Conservation (phyloP, 345 rosid species). For the Salix exigua region DNA sequence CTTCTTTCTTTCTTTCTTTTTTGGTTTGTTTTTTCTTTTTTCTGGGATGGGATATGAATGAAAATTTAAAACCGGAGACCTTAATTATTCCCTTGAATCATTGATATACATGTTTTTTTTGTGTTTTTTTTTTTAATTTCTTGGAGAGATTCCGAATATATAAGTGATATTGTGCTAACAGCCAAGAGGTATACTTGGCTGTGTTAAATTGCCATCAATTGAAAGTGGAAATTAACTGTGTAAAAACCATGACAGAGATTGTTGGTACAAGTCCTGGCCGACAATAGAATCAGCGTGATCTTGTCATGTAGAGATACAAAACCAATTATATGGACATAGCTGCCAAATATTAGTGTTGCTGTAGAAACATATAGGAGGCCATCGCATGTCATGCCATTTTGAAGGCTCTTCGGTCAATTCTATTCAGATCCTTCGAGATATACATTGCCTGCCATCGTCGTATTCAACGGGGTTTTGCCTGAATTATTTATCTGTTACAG, state of each 20-base stretch:
- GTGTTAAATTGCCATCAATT: background rate
- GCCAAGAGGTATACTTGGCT: background rate
- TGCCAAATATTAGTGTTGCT: background rate
- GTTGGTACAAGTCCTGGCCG: background rate
- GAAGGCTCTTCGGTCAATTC: background rate
- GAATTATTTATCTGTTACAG: no score
- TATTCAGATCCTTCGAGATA: background rate
- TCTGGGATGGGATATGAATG: no score
- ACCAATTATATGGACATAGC: background rate
- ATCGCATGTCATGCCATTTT: background rate
- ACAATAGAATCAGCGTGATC: conserved; percentile 9
- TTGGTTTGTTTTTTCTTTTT: no score
- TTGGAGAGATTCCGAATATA: background rate
- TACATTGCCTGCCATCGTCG: background rate
- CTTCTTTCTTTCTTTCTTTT: no score
- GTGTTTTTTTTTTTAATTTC: no score
- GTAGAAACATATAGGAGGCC: background rate
- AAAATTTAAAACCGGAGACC: background rate
- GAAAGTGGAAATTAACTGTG: background rate
- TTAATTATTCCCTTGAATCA: background rate
- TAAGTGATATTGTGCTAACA: background rate
- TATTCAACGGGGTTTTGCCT: background rate
- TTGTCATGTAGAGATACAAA: background rate
- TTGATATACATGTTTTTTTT: no score
- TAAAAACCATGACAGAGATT: no score